These are phyloP conservation scores for Rhizopus stolonifer DNA, from an alignment of 371 early-diverging fungal species.

Conservation along the genomic window DNA sequence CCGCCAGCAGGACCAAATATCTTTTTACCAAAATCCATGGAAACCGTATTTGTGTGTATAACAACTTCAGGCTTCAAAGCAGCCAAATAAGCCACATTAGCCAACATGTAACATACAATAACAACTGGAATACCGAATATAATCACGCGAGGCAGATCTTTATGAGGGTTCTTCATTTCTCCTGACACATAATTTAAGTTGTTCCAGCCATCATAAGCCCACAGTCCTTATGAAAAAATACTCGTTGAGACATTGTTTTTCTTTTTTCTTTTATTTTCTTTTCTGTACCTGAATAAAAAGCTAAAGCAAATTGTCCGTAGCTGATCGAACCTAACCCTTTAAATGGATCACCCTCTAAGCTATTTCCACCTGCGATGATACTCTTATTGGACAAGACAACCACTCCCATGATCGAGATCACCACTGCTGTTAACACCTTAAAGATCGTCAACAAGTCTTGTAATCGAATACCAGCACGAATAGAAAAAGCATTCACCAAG, in stretches of 20 bases:
- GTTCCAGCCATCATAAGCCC: constrained; percentile 93
- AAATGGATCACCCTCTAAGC: constrained; percentile 67
- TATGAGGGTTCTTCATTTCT: constrained; percentile 85
- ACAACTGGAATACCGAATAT: constrained; percentile 74
- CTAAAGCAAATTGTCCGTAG: constrained; percentile 75
- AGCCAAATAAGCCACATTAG: constrained; percentile 86
- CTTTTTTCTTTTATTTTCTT: background rate
- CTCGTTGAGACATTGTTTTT: background rate
- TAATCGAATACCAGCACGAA: constrained; percentile 70
- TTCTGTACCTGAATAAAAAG: constrained; percentile 67
- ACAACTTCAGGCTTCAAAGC: constrained; percentile 74
- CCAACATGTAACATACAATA: constrained; percentile 74
- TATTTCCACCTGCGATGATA: constrained; percentile 44
- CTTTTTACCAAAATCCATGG: constrained; percentile 75
- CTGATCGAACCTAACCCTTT: constrained; percentile 51
- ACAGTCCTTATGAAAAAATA: constrained; percentile 57
- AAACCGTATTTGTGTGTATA: constrained; percentile 66
- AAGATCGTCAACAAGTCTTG: constrained; percentile 80
- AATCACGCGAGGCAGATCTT: constrained; percentile 73
- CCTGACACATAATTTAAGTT: constrained; percentile 87
- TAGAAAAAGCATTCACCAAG: constrained; percentile 70
- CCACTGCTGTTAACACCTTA: constrained; percentile 75
- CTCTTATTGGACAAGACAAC: constrained; percentile 64
- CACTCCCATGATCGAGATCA: constrained; percentile 77
- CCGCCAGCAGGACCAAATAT: constrained; percentile 73